A percentile compares a stretch with the other conserved stretches of the same genome.
These are phyloP conservation scores for Physcomitrium patens DNA, from an alignment of 225 moss, liverwort and hornwort genomes.

Conservation along the genomic window DNA sequence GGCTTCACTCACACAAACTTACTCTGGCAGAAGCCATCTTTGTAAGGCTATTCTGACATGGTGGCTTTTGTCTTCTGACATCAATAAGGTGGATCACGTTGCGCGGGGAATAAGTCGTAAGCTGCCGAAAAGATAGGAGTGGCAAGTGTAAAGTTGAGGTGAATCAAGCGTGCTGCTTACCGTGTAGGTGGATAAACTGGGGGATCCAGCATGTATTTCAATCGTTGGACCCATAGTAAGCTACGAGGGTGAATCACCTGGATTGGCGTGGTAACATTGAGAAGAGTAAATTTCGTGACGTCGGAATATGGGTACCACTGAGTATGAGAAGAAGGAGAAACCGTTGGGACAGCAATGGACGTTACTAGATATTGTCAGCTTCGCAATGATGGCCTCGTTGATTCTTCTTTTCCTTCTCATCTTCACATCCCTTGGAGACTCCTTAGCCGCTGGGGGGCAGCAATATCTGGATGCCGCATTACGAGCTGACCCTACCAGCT, in stretches of 20 bases:
- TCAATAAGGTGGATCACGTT: background rate
- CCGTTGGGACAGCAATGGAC: constrained; percentile 60
- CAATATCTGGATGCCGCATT: constrained; percentile 51
- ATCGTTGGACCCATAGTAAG: no score
- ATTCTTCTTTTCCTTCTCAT: constrained; percentile 54
- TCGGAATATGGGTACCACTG: constrained; percentile 42
- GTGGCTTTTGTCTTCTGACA: background rate
- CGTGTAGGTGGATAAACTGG: background rate
- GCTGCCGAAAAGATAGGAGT: constrained; percentile 7
- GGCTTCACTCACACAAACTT: background rate
- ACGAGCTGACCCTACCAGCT: constrained; percentile 47
- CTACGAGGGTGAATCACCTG: constrained; percentile 22
- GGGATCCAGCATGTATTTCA: constrained; percentile 27
- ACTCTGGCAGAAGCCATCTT: background rate
- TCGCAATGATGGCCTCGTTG: constrained; percentile 58
- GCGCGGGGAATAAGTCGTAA: background rate
- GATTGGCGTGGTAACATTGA: background rate
- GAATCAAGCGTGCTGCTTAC: background rate
- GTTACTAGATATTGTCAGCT: constrained; percentile 43
- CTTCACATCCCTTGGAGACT: constrained; percentile 66
- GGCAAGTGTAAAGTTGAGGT: constrained; percentile 16
- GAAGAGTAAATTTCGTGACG: constrained; percentile 8
- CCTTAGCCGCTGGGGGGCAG: constrained; percentile 53
- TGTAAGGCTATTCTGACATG: constrained; percentile 9
- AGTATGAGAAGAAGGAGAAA: constrained; percentile 45